Evolutionary conservation across 768 basidiomycete species (phyloP).

Genomic region (Vishniacozyma victoriae): DNA sequence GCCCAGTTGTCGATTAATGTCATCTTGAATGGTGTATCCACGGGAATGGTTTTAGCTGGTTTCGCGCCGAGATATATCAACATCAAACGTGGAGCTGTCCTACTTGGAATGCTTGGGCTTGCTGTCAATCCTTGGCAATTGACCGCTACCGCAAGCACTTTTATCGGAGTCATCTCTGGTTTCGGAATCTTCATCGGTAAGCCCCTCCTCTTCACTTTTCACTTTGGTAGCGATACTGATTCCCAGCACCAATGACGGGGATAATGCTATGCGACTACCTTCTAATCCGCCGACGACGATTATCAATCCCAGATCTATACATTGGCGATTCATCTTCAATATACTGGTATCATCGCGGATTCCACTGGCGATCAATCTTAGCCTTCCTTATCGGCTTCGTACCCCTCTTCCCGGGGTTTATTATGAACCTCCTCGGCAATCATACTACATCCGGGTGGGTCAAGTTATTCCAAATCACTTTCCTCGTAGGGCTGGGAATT

Average conservation of each 20-base stretch:
- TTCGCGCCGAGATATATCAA: slow-evolving; percentile 18
- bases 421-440: slow-evolving; percentile 10
- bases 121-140: slow-evolving; percentile 26
- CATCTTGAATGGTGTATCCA: slow-evolving; percentile 8
- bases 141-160: slow-evolving; percentile 15
- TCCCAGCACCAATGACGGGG: slow-evolving; percentile 3
- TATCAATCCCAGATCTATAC: slow-evolving; percentile 24
- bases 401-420: slow-evolving; percentile 27
- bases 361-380: slow-evolving; percentile 15
- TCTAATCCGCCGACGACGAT: slow-evolving; percentile 13
- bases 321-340: slow-evolving; percentile 9
- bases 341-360: slow-evolving; percentile 22
- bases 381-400: slow-evolving; percentile 18
- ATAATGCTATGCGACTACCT: slow-evolving; percentile 25
- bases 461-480: slow-evolving; percentile 14
- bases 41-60: slow-evolving; percentile 17
- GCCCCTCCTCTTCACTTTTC: too few species aligned
- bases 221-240: background rate
- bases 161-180: slow-evolving; percentile 11
- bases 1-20: slow-evolving; percentile 14
- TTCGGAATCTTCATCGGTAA: slow-evolving; percentile 16
- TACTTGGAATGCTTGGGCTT: slow-evolving; percentile 19
- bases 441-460: slow-evolving; percentile 5
- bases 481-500: slow-evolving; percentile 10
- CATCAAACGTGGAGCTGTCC: slow-evolving; percentile 18